Conservation (phyloP, 192 early-diverging fungal species). For the Paraglomus brasilianum region DNA sequence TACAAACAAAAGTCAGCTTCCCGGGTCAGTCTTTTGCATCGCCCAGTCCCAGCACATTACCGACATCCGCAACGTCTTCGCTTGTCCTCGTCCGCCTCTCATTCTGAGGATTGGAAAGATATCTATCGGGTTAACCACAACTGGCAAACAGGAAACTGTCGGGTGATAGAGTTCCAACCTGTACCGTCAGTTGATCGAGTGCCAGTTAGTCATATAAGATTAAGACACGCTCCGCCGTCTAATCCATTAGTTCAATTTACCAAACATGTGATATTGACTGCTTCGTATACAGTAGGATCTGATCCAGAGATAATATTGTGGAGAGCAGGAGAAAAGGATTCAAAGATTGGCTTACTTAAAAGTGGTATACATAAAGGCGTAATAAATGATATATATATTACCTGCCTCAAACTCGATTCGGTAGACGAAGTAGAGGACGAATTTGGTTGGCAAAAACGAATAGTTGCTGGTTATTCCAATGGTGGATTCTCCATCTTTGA, state of each 20-base stretch:
- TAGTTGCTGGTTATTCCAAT: slow-evolving; percentile 41
- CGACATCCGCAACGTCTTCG: background rate
- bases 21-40: slow-evolving; percentile 1
- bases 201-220: background rate
- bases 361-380: background rate
- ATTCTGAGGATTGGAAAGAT: slow-evolving; percentile 38
- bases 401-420: slow-evolving; percentile 32
- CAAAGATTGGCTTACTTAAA: background rate
- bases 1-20: too few relatives aligned
- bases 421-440: slow-evolving; percentile 6
- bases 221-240: background rate
- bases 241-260: slow-evolving; percentile 41
- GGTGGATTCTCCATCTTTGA: slow-evolving; percentile 40
- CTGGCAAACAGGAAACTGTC: slow-evolving; percentile 49
- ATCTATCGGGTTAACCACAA: slow-evolving; percentile 51
- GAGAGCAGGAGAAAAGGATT: slow-evolving; percentile 20
- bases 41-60: background rate
- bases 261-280: slow-evolving; percentile 34
- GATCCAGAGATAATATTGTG: slow-evolving; percentile 8
- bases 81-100: background rate
- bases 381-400: background rate
- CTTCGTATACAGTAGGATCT: background rate
- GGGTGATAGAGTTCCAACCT: slow-evolving; percentile 19
- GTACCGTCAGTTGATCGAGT: background rate
- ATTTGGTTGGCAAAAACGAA: slow-evolving; percentile 19